Evolutionary conservation across 1,284 basidiomycete genomes (phyloP), one percentile per base, ranked within the genome.

Genomic region (Puccinia coronata): DNA sequence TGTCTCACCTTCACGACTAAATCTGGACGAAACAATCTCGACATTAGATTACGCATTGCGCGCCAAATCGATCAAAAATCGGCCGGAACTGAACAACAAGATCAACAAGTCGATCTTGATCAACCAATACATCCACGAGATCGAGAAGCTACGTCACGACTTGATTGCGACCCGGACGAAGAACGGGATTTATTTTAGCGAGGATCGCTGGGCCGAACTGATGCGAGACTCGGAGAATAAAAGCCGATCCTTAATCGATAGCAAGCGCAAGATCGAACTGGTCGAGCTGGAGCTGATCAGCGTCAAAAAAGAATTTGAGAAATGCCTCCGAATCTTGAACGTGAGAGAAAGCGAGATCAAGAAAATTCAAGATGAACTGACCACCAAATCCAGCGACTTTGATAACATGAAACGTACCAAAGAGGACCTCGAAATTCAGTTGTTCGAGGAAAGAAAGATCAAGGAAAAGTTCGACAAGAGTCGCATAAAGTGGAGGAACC

Each of bases 1-100:
- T 0, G 90, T 97, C 84, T 95, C 93, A 12, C 95, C 96, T 1
- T 93, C 94, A 4, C 90, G 92, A 28, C 92, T 91, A 36, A 98
- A 97, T 86, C 90, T 97, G 87, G 97, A 99, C 87, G 97, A 99
- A 87, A 99, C 97, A 0, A 90, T 98, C 28, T 98, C 96, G 0
- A 99, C 97, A 0, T 92, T 99, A 63, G 96, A 99, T 87, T 99
- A 99, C 84, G 97, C 97, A 23, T 90, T 95, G 57, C 92, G 94
- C 55, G 97, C 97, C 47, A 98, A 97, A 86, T 94, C 93, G 18
- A 99, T 99, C 86, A 91, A 92, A 77, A 99, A 99, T 87, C 92
- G 93, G 83, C 97, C 97, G 1, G 96, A 99, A 87, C 88, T 98
- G 73, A 99, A 99, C 86, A 93, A 94, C 83, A 92, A 95, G 79